Percentiles rank a stretch among this genome's conserved stretches.
Conservation (phyloP, 495 filamentous ascomycete genomes). For the Talaromyces ruber region DNA sequence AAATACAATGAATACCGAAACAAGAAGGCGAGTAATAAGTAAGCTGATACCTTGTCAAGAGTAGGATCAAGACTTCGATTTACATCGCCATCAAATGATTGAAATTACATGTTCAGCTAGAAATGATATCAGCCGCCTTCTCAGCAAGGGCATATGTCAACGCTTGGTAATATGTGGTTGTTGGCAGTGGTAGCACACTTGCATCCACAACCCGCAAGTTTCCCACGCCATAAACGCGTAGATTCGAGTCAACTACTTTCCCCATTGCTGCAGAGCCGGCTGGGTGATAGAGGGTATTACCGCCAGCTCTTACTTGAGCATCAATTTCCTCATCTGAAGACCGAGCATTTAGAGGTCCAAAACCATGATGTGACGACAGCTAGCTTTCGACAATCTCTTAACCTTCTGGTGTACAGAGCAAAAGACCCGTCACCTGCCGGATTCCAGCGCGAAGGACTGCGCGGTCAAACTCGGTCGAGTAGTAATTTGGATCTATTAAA, state of each 20-base stretch:
- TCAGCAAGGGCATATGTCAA: conserved; percentile 30
- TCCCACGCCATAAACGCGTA: conserved; percentile 27
- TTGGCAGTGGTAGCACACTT: conserved; percentile 25
- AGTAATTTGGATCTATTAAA: conserved; percentile 16
- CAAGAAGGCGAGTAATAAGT: too few species aligned
- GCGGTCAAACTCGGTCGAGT: conserved; percentile 11
- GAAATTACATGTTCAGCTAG: background rate
- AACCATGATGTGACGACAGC: conserved; percentile 7
- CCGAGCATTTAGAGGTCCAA: conserved; percentile 6
- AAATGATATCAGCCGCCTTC: conserved; percentile 43
- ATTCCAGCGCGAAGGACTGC: conserved; percentile 6
- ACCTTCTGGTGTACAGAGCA: conserved; percentile 7
- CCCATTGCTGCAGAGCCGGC: conserved; percentile 46
- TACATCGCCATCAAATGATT: too few species aligned
- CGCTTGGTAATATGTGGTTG: conserved; percentile 25
- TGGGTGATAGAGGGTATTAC: conserved; percentile 24
- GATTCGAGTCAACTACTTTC: conserved; percentile 32
- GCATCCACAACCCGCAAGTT: conserved; percentile 30
- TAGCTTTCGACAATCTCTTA: conserved; percentile 9
- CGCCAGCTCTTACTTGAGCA: conserved; percentile 7
- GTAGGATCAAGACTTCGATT: too few species aligned
- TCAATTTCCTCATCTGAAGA: conserved; percentile 17
- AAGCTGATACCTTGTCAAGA: too few species aligned
- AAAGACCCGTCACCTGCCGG: background rate
- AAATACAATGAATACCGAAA: too few species aligned